Evolutionary conservation across 192 early-diverging fungal genomes (phyloP), one percentile per base, ranked within the genome.

Genomic region (Piromyces finnis): DNA sequence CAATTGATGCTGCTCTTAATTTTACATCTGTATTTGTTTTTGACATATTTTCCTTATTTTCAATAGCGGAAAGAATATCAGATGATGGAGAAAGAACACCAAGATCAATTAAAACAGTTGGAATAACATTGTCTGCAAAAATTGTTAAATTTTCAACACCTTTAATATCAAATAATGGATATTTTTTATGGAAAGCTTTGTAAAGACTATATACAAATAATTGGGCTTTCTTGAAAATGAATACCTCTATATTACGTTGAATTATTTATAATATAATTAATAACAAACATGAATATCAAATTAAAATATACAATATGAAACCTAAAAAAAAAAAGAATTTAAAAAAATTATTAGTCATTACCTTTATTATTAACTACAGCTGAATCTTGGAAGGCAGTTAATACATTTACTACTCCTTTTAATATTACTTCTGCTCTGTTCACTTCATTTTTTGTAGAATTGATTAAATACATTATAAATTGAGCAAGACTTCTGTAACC

Each of bases 141-240:
- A 94, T 85, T 0, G 95, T 93, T 82, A 93, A 83, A 0, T 87
- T 82, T 77, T 84, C 80, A 29, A 93, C 86, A 79, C 94, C 93
- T 11, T 79, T 82, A 80, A 95, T 94, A 51, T 86, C 84, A 84
- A 95, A 95, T 5, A 78, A 77, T 0, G 85, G 84, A 29, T 91
- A 85, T 11, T 84, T 83, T 14, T 85, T 83, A 7, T 85, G 84
- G 83, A 95, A 94, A 7, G 87, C 86, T 78, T 88, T 83, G 79
- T 86, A 88, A 9, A 94, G 82, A 30, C 90, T 90, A 41, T 87
- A 88, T 7, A 88, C 90, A 26, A 95, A 84, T 17, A 94, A 85
- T 81, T 95, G 90, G 0, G 94, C 92, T 84, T 92, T 92, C 79
- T 93, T 93, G 84, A 94, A 93, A 16, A 95, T 78, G 83, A 94